Conservation (phyloP, 345 rosid species). For the Hibiscus trionum region DNA sequence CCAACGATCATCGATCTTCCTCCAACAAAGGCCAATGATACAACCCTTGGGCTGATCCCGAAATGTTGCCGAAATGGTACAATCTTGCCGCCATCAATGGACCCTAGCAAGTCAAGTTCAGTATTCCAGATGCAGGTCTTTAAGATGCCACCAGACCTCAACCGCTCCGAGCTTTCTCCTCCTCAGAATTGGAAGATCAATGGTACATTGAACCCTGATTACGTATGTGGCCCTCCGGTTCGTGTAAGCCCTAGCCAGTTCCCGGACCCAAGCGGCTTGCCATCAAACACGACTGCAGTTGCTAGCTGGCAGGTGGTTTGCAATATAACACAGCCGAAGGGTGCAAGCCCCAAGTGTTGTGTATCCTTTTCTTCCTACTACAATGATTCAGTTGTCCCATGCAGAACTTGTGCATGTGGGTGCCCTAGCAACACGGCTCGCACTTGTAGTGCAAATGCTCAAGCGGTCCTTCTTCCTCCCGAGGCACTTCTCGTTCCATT, state of each 20-base stretch:
- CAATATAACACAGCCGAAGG: constrained; percentile 77
- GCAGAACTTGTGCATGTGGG: constrained; percentile 86
- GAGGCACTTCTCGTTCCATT: constrained; percentile 77
- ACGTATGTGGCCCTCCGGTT: constrained; percentile 73
- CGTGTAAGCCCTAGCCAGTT: constrained; percentile 75
- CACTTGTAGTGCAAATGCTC: constrained; percentile 60
- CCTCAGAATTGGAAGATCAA: constrained; percentile 83
- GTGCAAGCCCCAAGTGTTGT: constrained; percentile 64
- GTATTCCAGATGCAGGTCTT: constrained; percentile 76
- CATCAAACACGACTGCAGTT: constrained; percentile 52
- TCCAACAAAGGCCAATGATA: constrained; percentile 71
- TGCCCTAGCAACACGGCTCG: constrained; percentile 45
- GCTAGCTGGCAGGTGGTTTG: constrained; percentile 98
- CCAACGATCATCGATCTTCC: constrained; percentile 87
- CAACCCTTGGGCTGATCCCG: constrained; percentile 56
- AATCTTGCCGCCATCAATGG: constrained; percentile 71
- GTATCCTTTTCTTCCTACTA: constrained; percentile 90
- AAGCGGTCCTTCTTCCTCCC: constrained; percentile 72
- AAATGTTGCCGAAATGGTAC: constrained; percentile 86
- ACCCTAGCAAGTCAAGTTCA: constrained; percentile 72
- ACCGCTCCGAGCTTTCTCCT: constrained; percentile 55
- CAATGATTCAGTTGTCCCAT: constrained; percentile 77
- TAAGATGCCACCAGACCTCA: constrained; percentile 88
- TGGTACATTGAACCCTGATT: constrained; percentile 78
- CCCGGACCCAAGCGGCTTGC: constrained; percentile 60